A percentile compares a stretch with the other conserved stretches of the same genome.
phyloP scores from a whole-genome alignment of 805 yeast genomes.

The Zygosaccharomyces bisporus region DNA sequence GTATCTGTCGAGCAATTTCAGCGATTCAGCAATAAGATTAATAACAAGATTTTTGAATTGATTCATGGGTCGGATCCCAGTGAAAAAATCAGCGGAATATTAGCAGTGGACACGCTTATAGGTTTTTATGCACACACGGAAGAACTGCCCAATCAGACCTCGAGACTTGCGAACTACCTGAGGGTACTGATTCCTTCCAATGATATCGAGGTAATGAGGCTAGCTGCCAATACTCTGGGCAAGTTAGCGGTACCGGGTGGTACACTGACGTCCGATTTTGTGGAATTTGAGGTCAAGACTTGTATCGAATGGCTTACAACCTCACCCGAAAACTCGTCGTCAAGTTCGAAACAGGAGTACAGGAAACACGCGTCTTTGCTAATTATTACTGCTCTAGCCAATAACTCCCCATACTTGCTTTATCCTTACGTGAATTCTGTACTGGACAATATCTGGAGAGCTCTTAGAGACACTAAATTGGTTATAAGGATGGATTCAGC shows the following conservation, averaged over 20 bases:
- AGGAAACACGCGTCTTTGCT: constrained; percentile 89
- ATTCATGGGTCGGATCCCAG: constrained; percentile 68
- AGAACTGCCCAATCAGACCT: constrained; percentile 82
- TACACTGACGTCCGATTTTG: constrained; percentile 84
- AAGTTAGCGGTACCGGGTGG: constrained; percentile 87
- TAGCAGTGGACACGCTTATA: constrained; percentile 84
- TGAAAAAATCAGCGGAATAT: constrained; percentile 83
- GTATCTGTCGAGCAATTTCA: constrained; percentile 76
- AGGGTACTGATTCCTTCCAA: constrained; percentile 75
- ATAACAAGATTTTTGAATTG: constrained; percentile 80
- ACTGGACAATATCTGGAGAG: constrained; percentile 81
- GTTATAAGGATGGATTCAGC: constrained; percentile 83
- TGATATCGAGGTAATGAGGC: constrained; percentile 78
- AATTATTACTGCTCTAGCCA: constrained; percentile 76
- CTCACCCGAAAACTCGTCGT: constrained; percentile 35
- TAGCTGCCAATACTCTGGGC: constrained; percentile 85
- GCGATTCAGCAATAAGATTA: constrained; percentile 77
- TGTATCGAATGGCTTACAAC: constrained; percentile 88
- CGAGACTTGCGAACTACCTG: constrained; percentile 86
- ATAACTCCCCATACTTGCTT: constrained; percentile 79
- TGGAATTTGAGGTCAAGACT: constrained; percentile 84
- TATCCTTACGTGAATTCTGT: constrained; percentile 75
- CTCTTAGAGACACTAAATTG: constrained; percentile 73
- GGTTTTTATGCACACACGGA: constrained; percentile 79
- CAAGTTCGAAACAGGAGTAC: constrained; percentile 69